These are phyloP conservation scores for Mrakia hoshinonis DNA, from an alignment of 768 basidiomycete species.

Conservation along the genomic window DNA sequence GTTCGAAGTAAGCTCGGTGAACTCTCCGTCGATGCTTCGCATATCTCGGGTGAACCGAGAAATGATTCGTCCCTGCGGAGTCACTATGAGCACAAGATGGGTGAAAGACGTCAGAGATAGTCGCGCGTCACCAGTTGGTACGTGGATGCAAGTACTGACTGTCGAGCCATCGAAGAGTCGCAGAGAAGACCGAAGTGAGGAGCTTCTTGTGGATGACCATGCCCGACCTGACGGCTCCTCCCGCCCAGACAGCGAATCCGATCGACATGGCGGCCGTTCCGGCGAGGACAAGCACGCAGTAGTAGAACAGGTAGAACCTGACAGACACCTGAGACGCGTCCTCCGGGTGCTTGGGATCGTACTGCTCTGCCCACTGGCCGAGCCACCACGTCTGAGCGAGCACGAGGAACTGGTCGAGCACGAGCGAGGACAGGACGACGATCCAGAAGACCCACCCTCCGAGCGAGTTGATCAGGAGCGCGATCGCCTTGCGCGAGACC, in stretches of 20 bases:
- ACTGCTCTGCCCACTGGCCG: conserved; percentile 37
- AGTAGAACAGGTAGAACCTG: conserved; percentile 39
- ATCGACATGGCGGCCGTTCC: conserved; percentile 24
- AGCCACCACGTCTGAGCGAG: conserved; percentile 27
- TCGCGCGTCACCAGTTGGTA: too few relatives aligned
- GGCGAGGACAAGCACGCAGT: conserved; percentile 35
- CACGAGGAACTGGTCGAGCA: conserved; percentile 35
- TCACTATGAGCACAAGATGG: conserved; percentile 30
- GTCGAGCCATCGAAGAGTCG: conserved; percentile 47
- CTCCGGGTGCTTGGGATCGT: conserved; percentile 30
- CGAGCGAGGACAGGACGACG: conserved; percentile 35
- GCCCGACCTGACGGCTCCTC: conserved; percentile 25
- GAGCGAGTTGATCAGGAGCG: conserved; percentile 31
- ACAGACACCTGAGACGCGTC: conserved; percentile 36
- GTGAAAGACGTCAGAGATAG: background rate
- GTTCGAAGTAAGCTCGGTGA: conserved; percentile 20
- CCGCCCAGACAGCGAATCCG: conserved; percentile 26
- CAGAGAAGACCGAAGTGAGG: conserved; percentile 16
- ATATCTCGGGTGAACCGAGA: conserved; percentile 50
- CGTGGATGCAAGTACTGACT: conserved; percentile 21
- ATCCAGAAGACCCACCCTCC: conserved; percentile 42
- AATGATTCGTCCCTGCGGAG: conserved; percentile 54
- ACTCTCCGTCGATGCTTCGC: conserved; percentile 26
- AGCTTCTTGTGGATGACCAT: conserved; percentile 28
- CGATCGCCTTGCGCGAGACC: conserved; percentile 13